Evolutionary conservation across 345 rosid genomes (phyloP).

Genomic region (Geranium rotundifolium): DNA sequence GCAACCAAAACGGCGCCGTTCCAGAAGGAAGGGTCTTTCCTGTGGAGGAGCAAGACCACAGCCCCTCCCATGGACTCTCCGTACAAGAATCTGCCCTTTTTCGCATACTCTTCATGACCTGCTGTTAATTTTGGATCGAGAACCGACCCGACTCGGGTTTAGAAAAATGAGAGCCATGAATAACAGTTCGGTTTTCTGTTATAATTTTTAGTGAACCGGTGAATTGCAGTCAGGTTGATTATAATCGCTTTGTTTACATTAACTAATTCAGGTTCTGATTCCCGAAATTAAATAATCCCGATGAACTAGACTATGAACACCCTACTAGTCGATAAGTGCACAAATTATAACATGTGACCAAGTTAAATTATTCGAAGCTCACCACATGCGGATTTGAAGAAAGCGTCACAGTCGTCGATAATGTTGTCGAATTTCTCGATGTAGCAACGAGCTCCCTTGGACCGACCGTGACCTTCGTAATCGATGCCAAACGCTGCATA

Average conservation of each 20-base stretch:
- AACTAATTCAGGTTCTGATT: no score
- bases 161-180: no score
- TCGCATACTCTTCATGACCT: slow-evolving; percentile 46
- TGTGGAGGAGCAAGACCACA: slow-evolving; percentile 71
- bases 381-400: slow-evolving; percentile 65
- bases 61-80: slow-evolving; percentile 99
- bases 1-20: slow-evolving; percentile 88
- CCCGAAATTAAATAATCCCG: no score
- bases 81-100: slow-evolving; percentile 74
- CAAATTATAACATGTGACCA: neutral
- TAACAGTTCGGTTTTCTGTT: no score
- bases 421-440: slow-evolving; percentile 70
- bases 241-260: no score
- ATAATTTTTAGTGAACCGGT: no score
- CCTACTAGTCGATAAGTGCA: no score
- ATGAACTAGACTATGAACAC: no score
- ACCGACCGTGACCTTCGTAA: slow-evolving; percentile 86
- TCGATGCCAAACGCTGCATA: slow-evolving; percentile 87
- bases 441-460: slow-evolving; percentile 81
- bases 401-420: slow-evolving; percentile 57
- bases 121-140: no score
- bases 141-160: no score
- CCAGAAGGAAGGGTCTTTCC: slow-evolving; percentile 68
- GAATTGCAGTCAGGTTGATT: no score
- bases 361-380: slow-evolving; percentile 1